Evolutionary conservation across 1,284 basidiomycete genomes (phyloP), one percentile per base, ranked within the genome.

Genomic region (Blastosporella zonata): DNA sequence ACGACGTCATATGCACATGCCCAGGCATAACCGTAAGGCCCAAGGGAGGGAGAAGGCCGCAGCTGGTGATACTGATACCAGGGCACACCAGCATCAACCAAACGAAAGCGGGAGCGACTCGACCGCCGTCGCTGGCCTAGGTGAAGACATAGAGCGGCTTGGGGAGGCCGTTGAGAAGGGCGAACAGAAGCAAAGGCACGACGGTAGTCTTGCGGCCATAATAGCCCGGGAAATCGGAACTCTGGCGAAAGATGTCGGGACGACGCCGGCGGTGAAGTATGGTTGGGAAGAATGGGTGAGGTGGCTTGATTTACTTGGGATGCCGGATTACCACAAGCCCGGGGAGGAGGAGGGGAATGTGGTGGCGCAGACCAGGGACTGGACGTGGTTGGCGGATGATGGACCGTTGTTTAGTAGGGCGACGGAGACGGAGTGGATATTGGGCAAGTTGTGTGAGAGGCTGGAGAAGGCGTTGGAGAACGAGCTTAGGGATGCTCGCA

Each of bases 401-500:
- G 69, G 71, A 8, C 71, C 71, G 10, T 53, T 73, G 21, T 67
- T 71, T 43, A 69, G 65, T 39, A 43, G 53, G 6, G 55, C 59
- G 12, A 63, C 60, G n/a, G 70, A 72, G 53, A 62, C 66, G 27
- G 60, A 67, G 44, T 71, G 71, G 70, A 43, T 73, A 3, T 51
- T 73, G 17, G 56, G 58, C 21, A 65, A 62, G 54, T 49, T 73
- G 13, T 68, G 66, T 42, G 46, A 60, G 36, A 53, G 62, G 29
- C 42, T 70, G 27, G 67, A 69, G 49, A 56, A 63, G 53, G 62
- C 65, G n/a, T 44, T 68, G 39, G 57, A 59, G 25, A 20, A 34
- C 20, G 22, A 48, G 13, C 28, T 52, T 35, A 23, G 40, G 31
- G 23, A 43, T 21, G 27, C 43, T 22, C 31, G 28, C 25, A 9